Evolutionary conservation across 805 yeast species (phyloP).

Genomic region (Metschnikowia kofuensis): DNA sequence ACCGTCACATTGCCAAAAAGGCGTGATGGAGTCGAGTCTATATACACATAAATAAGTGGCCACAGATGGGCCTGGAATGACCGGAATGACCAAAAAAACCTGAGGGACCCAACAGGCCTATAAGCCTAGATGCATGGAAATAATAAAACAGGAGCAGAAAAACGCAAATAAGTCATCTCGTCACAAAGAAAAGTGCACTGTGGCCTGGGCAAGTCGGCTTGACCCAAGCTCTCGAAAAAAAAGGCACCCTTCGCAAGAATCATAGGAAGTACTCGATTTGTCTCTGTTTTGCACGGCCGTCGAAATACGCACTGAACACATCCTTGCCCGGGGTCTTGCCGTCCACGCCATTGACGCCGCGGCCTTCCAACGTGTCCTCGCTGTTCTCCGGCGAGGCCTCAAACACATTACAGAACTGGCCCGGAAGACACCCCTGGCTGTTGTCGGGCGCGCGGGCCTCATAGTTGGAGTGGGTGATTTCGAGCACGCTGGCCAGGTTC

Average conservation of each 20-base stretch:
- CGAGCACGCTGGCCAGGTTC: conserved; percentile 94
- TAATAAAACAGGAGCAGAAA: neutral
- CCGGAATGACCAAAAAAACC: neutral
- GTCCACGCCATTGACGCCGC: conserved; percentile 35
- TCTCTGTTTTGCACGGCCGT: conserved; percentile 27
- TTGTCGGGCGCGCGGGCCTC: conserved; percentile 16
- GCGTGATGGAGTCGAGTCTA: too few species aligned
- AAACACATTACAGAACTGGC: conserved; percentile 84
- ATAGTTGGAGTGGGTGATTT: conserved; percentile 57
- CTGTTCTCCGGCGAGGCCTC: conserved; percentile 96
- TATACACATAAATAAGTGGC: neutral
- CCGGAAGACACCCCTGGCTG: conserved; percentile 34
- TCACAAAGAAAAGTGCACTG: too few species aligned
- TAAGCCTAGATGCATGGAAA: neutral
- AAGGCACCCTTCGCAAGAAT: too few species aligned
- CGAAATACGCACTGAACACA: conserved; percentile 27
- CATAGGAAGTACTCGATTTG: conserved; percentile 54
- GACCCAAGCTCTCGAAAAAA: too few species aligned
- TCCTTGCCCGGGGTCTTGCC: conserved; percentile 14
- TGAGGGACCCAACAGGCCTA: too few species aligned
- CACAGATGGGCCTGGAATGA: neutral
- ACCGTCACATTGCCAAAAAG: too few species aligned
- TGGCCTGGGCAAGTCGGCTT: neutral
- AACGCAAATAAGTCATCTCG: neutral
- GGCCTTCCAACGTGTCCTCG: conserved; percentile 46